phyloP scores from a whole-genome alignment of 31 red algal species.

The Pterothamnion heteromorphum region DNA sequence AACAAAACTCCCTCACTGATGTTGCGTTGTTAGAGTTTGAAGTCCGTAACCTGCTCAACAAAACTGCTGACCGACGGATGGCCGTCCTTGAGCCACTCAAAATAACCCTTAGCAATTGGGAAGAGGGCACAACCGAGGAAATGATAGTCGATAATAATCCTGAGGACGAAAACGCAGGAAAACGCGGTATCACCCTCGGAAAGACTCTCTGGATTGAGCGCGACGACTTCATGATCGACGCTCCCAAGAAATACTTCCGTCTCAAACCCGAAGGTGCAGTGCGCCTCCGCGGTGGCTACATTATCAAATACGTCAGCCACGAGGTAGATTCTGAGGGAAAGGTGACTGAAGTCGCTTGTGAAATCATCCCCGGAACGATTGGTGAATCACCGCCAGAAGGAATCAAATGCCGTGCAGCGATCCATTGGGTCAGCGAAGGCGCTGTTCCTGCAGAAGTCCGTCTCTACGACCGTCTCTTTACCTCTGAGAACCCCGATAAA shows the following conservation, averaged over 20 bases:
- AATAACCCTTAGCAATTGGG: constrained; percentile 2
- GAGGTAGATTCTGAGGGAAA: not conserved
- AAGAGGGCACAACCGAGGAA: not conserved
- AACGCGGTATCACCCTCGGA: not conserved
- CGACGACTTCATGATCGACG: constrained; percentile 11
- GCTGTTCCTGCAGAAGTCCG: constrained; percentile 19
- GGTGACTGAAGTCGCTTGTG: not conserved
- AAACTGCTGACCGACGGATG: not conserved
- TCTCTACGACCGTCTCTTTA: constrained; percentile 46
- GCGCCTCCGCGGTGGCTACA: not conserved
- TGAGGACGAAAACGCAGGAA: not conserved
- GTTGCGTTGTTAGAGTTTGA: not conserved
- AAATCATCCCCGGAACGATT: not conserved
- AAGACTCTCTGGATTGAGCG: not conserved
- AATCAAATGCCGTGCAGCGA: constrained; percentile 18
- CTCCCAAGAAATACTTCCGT: constrained; percentile 18
- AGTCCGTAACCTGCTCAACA: constrained; percentile 8
- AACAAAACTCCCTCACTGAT: not conserved
- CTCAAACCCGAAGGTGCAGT: not conserved
- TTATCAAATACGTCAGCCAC: not conserved
- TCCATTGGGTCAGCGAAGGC: constrained; percentile 41
- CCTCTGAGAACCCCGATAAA: not conserved
- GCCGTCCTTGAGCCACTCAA: constrained; percentile 32
- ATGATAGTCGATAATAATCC: not conserved
- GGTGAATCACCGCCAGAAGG: constrained; percentile 29